A percentile compares a stretch with the other conserved stretches of the same genome.
Conservation (phyloP, 2,329 filamentous ascomycete species). For the Fusarium tricinctum region DNA sequence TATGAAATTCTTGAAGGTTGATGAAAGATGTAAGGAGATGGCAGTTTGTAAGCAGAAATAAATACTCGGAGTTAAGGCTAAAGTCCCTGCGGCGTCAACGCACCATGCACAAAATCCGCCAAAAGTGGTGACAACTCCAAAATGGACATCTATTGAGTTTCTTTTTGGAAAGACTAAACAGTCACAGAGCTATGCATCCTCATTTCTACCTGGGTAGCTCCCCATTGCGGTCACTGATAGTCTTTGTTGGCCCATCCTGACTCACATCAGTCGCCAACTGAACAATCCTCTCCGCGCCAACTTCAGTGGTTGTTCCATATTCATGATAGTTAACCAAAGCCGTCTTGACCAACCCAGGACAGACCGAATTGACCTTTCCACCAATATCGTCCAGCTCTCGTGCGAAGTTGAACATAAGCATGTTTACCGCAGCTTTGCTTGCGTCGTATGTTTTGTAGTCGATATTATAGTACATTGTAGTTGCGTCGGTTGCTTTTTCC, state of each 20-base stretch:
- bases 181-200: background rate
- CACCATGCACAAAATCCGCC: too few species aligned
- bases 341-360: constrained; percentile 56
- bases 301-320: constrained; percentile 39
- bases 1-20: rapidly evolving
- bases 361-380: constrained; percentile 55
- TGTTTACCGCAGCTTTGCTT: constrained; percentile 61
- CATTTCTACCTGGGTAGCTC: constrained; percentile 33
- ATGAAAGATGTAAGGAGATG: too few species aligned
- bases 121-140: background rate
- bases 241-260: constrained; percentile 51
- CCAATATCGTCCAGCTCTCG: constrained; percentile 50
- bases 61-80: constrained; percentile 29
- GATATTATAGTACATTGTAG: constrained; percentile 44
- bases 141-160: too few species aligned
- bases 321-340: constrained; percentile 43
- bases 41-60: constrained; percentile 17
- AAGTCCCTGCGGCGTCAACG: constrained; percentile 1
- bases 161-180: background rate
- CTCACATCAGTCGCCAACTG: constrained; percentile 50
- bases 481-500: constrained; percentile 47
- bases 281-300: constrained; percentile 51
- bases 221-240: constrained; percentile 47
- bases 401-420: constrained; percentile 55
- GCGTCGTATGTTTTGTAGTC: constrained; percentile 55